Evolutionary conservation across 2,329 filamentous ascomycete species (phyloP).

Genomic region (Furcasterigmium furcatum): DNA sequence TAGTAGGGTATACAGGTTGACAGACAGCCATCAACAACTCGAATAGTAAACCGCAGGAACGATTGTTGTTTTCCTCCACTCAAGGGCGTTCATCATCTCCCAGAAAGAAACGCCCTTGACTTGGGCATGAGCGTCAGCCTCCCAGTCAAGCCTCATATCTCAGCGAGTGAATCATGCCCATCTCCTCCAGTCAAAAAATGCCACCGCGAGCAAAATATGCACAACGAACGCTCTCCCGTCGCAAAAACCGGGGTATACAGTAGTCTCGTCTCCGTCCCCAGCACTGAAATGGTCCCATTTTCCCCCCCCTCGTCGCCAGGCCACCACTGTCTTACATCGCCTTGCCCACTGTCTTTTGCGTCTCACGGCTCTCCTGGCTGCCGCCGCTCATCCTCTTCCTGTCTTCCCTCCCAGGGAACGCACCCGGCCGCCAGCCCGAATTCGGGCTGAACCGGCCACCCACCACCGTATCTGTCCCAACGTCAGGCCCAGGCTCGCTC

Average conservation of each 20-base stretch:
- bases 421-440: slow-evolving; percentile 9
- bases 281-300: too few species aligned
- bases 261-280: not conserved
- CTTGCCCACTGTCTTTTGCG: slow-evolving; percentile 11
- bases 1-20: too few species aligned
- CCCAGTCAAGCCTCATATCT: too few species aligned
- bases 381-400: slow-evolving; percentile 6
- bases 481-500: slow-evolving; percentile 53
- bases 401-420: slow-evolving; percentile 1
- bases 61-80: too few species aligned
- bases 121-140: too few species aligned
- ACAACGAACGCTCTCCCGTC: not conserved
- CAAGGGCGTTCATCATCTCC: too few species aligned
- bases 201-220: not conserved
- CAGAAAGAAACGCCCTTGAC: too few species aligned
- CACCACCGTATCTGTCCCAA: slow-evolving; percentile 35
- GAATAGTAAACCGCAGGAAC: too few species aligned
- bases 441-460: slow-evolving; percentile 19
- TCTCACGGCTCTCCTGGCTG: slow-evolving; percentile 10
- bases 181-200: too few species aligned
- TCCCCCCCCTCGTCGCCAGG: not conserved
- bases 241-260: not conserved
- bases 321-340: slow-evolving; percentile 5
- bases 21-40: too few species aligned
- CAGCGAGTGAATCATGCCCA: too few species aligned